Conservation (phyloP, 495 filamentous ascomycete genomes). For the Durotheca rogersii region DNA sequence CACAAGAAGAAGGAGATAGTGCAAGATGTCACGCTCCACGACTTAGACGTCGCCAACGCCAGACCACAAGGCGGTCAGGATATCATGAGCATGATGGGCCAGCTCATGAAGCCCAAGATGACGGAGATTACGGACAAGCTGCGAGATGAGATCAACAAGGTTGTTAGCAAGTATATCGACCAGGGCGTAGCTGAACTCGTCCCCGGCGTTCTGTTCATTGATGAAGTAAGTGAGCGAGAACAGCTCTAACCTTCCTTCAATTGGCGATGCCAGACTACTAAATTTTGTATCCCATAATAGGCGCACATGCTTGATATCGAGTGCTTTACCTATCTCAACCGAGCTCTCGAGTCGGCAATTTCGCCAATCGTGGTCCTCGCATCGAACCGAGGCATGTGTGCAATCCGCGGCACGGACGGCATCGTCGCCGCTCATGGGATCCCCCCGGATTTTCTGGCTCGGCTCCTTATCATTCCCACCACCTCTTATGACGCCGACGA, state of each 20-base stretch:
- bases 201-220: conserved; percentile 95
- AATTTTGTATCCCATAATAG: too few relatives aligned
- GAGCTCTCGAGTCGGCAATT: conserved; percentile 88
- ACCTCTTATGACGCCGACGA: conserved; percentile 79
- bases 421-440: conserved; percentile 87
- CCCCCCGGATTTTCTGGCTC: conserved; percentile 86
- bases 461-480: conserved; percentile 93
- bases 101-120: conserved; percentile 98
- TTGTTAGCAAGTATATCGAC: conserved; percentile 96
- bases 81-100: conserved; percentile 99
- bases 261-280: conserved; percentile 21
- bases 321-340: conserved; percentile 98
- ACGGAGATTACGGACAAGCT: conserved; percentile 98
- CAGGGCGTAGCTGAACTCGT: conserved; percentile 97
- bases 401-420: conserved; percentile 83
- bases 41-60: conserved; percentile 94
- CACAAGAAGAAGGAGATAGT: conserved; percentile 99
- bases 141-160: conserved; percentile 94
- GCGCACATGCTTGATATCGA: conserved; percentile 99
- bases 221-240: conserved; percentile 79
- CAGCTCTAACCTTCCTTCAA: too few relatives aligned
- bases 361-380: conserved; percentile 96
- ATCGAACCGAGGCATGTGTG: conserved; percentile 89
- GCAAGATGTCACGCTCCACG: conserved; percentile 96
- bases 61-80: conserved; percentile 95